phyloP scores from a whole-genome alignment of 495 filamentous ascomycete genomes.

The Penicillium paxilli region DNA sequence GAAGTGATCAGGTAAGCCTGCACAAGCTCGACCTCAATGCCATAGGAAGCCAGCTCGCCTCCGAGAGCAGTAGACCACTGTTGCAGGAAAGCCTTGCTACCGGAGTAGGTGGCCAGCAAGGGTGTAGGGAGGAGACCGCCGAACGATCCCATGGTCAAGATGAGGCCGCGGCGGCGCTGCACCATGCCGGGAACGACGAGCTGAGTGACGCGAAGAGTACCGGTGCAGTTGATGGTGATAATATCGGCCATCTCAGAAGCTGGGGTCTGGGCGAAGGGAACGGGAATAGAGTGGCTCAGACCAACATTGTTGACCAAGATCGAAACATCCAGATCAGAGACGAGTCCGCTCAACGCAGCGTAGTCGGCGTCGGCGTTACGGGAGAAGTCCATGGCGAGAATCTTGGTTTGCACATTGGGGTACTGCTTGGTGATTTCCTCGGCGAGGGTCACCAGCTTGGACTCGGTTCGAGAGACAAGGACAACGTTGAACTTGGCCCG shows the following conservation, averaged over 20 bases:
- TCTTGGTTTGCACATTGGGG: slow-evolving; percentile 65
- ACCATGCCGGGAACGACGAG: slow-evolving; percentile 84
- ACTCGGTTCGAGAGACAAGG: slow-evolving; percentile 89
- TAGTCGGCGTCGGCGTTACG: slow-evolving; percentile 75
- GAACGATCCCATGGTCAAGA: slow-evolving; percentile 97
- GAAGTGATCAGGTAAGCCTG: slow-evolving; percentile 90
- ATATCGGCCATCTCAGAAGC: slow-evolving; percentile 81
- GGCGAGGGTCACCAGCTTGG: slow-evolving; percentile 79
- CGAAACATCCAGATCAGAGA: slow-evolving; percentile 75
- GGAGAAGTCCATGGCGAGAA: slow-evolving; percentile 88
- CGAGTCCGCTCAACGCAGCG: slow-evolving; percentile 61
- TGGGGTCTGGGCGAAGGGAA: slow-evolving; percentile 78
- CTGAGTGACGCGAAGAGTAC: slow-evolving; percentile 82
- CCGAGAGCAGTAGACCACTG: slow-evolving; percentile 90
- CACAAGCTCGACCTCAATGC: slow-evolving; percentile 82
- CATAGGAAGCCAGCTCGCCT: slow-evolving; percentile 74
- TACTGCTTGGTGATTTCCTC: slow-evolving; percentile 70
- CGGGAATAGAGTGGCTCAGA: slow-evolving; percentile 87
- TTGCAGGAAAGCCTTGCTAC: slow-evolving; percentile 97
- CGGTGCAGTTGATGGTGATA: slow-evolving; percentile 89
- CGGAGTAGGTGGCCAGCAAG: slow-evolving; percentile 93
- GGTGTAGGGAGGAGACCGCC: slow-evolving; percentile 89
- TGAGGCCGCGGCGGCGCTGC: slow-evolving; percentile 77
- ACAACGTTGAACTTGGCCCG: slow-evolving; percentile 87
- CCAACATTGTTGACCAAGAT: slow-evolving; percentile 98